Percentiles rank a stretch among this genome's conserved stretches.
Evolutionary conservation across 495 filamentous ascomycete species (phyloP).

Genomic region (Polyplosphaeria fusca): DNA sequence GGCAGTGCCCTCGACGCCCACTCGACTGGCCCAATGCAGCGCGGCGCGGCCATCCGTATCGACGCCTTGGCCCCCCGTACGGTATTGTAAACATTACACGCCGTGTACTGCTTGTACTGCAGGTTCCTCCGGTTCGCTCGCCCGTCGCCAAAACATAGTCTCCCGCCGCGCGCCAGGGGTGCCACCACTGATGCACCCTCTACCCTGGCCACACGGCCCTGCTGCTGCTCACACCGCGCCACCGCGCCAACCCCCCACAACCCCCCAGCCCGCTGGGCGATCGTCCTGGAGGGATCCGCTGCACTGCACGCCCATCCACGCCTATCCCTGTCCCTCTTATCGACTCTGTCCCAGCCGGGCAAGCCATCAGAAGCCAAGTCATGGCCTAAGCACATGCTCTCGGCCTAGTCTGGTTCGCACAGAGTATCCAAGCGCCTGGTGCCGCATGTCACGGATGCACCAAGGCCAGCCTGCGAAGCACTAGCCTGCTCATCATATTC

Average conservation of each 20-base stretch:
- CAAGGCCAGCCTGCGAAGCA: constrained; percentile 1
- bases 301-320: neutral
- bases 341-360: neutral
- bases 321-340: constrained; percentile 4
- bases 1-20: too few relatives aligned
- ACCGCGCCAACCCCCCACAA: neutral
- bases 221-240: neutral
- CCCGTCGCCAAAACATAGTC: too few relatives aligned
- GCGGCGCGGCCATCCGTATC: too few relatives aligned
- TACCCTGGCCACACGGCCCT: too few relatives aligned
- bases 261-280: neutral
- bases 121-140: too few relatives aligned
- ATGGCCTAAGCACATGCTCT: constrained; percentile 26
- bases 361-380: constrained; percentile 6
- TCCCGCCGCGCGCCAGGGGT: too few relatives aligned
- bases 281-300: neutral
- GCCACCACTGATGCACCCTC: too few relatives aligned
- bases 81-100: too few relatives aligned
- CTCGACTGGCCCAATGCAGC: too few relatives aligned
- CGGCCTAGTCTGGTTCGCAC: constrained; percentile 1
- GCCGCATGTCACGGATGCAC: constrained; percentile 29
- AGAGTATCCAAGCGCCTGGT: constrained; percentile 27
- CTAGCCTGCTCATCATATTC: constrained; percentile 10
- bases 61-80: too few relatives aligned
- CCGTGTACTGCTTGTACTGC: too few relatives aligned